Conservation (phyloP, 2,329 filamentous ascomycete species). For the Penicillium hordei region DNA sequence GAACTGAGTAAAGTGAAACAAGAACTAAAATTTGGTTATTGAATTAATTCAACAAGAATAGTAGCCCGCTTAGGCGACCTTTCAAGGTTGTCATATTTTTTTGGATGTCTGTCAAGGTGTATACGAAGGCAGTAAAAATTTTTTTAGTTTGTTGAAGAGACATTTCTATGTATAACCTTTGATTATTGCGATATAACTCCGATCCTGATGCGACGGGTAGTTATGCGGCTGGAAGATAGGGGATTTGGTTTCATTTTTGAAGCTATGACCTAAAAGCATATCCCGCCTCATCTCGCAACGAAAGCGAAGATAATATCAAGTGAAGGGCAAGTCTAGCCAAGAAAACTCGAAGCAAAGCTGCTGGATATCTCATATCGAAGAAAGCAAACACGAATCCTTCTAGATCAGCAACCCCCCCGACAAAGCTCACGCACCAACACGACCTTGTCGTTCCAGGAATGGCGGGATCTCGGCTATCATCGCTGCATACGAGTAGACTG, state of each 20-base stretch:
- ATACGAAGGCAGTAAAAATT: no score
- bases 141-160: no score
- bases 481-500: constrained; percentile 23
- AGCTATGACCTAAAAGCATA: neutral
- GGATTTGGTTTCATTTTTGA: no score
- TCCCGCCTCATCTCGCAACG: neutral
- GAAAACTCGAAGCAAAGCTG: neutral
- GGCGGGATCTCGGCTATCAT: constrained; percentile 28
- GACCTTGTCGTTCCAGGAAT: constrained; percentile 6
- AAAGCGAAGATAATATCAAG: neutral
- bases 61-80: no score
- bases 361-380: neutral
- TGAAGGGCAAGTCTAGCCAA: neutral
- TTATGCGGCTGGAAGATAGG: neutral
- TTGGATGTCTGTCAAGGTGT: no score
- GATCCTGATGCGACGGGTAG: neutral
- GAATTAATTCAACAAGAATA: no score
- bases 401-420: neutral
- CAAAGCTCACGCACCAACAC: neutral
- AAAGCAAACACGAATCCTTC: neutral
- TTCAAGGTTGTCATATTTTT: no score
- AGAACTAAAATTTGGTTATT: no score
- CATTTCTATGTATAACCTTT: no score
- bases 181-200: neutral
- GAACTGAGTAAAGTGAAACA: no score